Evolutionary conservation across 768 basidiomycete genomes (phyloP), one percentile per base, ranked within the genome.

Genomic region (Austroboletus eburneus): DNA sequence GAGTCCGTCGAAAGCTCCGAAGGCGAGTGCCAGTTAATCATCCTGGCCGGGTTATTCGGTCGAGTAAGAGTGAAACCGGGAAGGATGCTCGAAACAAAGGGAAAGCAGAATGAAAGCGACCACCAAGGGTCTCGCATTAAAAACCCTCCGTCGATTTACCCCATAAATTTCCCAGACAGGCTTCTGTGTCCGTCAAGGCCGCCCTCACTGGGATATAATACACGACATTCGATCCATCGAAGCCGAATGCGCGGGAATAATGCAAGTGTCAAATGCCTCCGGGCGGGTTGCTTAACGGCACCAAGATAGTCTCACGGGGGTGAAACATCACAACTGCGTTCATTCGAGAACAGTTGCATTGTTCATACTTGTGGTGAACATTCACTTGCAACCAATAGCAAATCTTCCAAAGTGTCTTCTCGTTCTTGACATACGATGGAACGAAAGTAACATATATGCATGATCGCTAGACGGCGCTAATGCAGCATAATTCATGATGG

Each of bases 11-110:
- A 65, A 39, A 74, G 51, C 55, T 72, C 64, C 9, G 56, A 46
- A 29, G 63, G 55, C 10, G 74, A 74, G 37, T 66, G 52, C 73
- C 74, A 75, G 46, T 71, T 48, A 43, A 62, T 61, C 74, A 75
- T 75, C 30, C 47, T 55, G 52, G 24, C 12, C 13, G 35, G 43
- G 37, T 21, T n/a, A 29, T 4, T 16, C 24, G 32, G 14, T 17
- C 37, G 45, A 50, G 13, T 34, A 43, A 24, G 32, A 33, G 29
- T 29, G 27, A 37, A 30, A 17, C 35, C 39, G 17, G 5, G 33
- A 40, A 39, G 10, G 16, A 33, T 9, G 14, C 21, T 29, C 39
- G 21, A 34, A 39, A 42, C 5, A 21, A 40, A 21, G 41, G 42
- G 27, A 34, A 40, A 22, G 46, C 35, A 30, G 42, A 27, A 48